Conservation (phyloP, 2,329 filamentous ascomycete genomes). For the Aspergillus ochraceus region DNA sequence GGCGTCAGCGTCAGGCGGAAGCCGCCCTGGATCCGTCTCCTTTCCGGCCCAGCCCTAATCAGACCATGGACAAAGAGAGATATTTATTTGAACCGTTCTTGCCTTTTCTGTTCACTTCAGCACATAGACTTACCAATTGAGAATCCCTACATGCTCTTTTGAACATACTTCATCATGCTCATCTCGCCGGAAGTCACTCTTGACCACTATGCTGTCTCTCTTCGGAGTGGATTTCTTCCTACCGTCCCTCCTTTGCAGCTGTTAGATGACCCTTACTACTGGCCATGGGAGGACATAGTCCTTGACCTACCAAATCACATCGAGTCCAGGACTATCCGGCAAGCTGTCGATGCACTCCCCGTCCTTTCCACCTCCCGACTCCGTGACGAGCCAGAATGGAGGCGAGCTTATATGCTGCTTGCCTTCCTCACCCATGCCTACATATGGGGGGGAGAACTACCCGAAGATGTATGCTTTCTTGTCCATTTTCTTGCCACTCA, state of each 20-base stretch:
- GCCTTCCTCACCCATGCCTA: constrained; percentile 77
- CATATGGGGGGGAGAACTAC: constrained; percentile 76
- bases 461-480: constrained; percentile 59
- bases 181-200: constrained; percentile 42
- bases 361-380: constrained; percentile 75
- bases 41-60: constrained; percentile 1
- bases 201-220: constrained; percentile 65
- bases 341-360: constrained; percentile 73
- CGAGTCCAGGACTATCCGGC: constrained; percentile 70
- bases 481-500: background rate
- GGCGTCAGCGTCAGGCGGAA: constrained; percentile 1
- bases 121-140: background rate
- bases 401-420: constrained; percentile 74
- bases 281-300: constrained; percentile 81
- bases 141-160: background rate
- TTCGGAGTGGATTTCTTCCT: constrained; percentile 76
- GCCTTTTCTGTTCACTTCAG: background rate
- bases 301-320: constrained; percentile 77
- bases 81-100: background rate
- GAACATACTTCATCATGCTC: constrained; percentile 22
- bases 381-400: constrained; percentile 80
- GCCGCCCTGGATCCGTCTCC: constrained; percentile 2
- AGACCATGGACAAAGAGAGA: background rate
- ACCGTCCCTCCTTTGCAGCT: constrained; percentile 70
- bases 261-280: constrained; percentile 81